Base-by-base conservation (phyloP, 139 green algal genomes). In the Trebouxia sp. region DNA sequence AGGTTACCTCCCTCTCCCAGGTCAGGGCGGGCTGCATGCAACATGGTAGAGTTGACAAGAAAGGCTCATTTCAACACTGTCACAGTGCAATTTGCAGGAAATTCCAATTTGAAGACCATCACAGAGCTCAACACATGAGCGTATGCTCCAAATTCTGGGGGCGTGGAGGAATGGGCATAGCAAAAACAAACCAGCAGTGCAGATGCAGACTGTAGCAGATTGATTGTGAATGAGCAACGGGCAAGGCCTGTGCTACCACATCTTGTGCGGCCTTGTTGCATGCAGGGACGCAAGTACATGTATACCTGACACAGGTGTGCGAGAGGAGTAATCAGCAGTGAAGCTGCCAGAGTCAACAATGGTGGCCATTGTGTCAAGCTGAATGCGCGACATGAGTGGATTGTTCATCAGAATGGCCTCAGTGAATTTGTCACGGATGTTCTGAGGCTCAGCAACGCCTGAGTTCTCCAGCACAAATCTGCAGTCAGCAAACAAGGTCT, bases 391-490 rank as follows among this genome's bases (percentile, higher is more conserved):
- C 79, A 94, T 84, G 38, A 98, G 70, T 0, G 93, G 93, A 78
- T 96, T 85, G 3, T 90, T 88, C 32, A 74, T 37, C 28, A 80
- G 35, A 11, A 78, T 62, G 11, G 94, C 93, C 55, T 98, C 94
- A 37, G 84, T 83, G 79, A 98, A 98, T 74, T 94, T 90, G 85
- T 98, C 95, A 11, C 94, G 84, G 75, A 98, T 95, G 82, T 95
- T 96, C 65, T 94, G 89, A 0, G 95, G 95, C 87, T 98, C 95
- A 6, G 95, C 95, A 20, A 98, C 95, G 7, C 95, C 95, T 26
- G 87, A 94, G 88, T 97, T 97, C 85, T 98, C 95, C 70, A 98
- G 78, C 4, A 98, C 87, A 85, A 98, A 95, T 50, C 92, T 90
- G 83, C 35, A 41, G 17, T 3, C 45, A 53, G 22, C 50, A 3